A percentile compares a stretch with the other conserved stretches of the same genome.
These are phyloP conservation scores for Pseudohalonectria lignicola DNA, from an alignment of 2,329 filamentous ascomycete genomes.

Conservation along the genomic window DNA sequence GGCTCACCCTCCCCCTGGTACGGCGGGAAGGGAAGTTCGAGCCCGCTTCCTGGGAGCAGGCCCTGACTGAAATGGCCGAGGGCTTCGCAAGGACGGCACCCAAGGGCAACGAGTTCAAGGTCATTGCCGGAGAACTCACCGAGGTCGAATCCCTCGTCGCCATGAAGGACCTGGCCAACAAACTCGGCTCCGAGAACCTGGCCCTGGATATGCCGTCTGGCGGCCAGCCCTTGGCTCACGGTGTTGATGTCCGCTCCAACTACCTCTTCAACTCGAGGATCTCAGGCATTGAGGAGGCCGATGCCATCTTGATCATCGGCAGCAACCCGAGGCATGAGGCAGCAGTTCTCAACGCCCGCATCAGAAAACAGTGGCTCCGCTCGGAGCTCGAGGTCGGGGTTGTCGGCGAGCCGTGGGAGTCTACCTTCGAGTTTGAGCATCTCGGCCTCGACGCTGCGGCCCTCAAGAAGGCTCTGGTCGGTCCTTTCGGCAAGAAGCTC, in stretches of 20 bases:
- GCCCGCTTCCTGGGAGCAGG: constrained; percentile 92
- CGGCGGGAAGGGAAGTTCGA: constrained; percentile 84
- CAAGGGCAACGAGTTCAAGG: constrained; percentile 92
- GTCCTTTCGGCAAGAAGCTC: constrained; percentile 88
- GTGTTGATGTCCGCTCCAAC: constrained; percentile 85
- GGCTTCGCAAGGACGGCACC: constrained; percentile 72
- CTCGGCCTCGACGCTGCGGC: constrained; percentile 69
- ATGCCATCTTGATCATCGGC: constrained; percentile 82
- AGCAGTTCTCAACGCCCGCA: constrained; percentile 88
- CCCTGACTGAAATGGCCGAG: constrained; percentile 72
- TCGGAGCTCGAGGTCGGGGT: constrained; percentile 90
- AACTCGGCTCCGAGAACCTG: constrained; percentile 90
- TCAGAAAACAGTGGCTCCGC: constrained; percentile 94
- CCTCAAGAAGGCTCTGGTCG: constrained; percentile 75
- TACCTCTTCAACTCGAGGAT: constrained; percentile 97
- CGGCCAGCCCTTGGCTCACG: constrained; percentile 76
- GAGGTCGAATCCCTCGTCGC: constrained; percentile 92
- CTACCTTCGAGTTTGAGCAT: constrained; percentile 92
- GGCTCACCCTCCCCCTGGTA: constrained; percentile 84
- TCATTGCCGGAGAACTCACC: constrained; percentile 78
- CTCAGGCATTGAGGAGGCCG: constrained; percentile 85
- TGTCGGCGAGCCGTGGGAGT: constrained; percentile 82
- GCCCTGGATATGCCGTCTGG: constrained; percentile 84
- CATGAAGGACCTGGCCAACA: constrained; percentile 95
- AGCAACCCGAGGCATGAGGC: constrained; percentile 95